Evolutionary conservation across 2,329 filamentous ascomycete species (phyloP).

Genomic region (Ascochyta koolunga): DNA sequence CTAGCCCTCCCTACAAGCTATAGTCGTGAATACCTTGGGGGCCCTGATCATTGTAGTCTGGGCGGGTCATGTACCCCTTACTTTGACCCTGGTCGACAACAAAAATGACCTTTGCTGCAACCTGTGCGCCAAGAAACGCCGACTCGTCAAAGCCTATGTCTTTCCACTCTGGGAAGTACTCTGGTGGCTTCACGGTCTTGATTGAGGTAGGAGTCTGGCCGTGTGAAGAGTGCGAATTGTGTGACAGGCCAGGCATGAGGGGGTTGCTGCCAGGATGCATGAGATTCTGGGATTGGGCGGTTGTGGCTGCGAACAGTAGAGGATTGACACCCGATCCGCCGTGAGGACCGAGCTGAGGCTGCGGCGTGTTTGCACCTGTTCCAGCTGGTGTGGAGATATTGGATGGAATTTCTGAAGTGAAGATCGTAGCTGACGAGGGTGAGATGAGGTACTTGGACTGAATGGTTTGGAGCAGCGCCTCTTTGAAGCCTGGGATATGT

Average conservation of each 20-base stretch:
- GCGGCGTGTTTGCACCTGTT: constrained; percentile 90
- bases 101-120: constrained; percentile 78
- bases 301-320: constrained; percentile 88
- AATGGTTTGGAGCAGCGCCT: constrained; percentile 82
- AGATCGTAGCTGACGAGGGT: constrained; percentile 91
- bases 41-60: constrained; percentile 71
- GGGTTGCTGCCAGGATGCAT: constrained; percentile 47
- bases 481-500: constrained; percentile 72
- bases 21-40: constrained; percentile 68
- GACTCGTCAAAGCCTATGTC: constrained; percentile 77
- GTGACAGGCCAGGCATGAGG: constrained; percentile 43
- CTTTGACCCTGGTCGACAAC: constrained; percentile 69
- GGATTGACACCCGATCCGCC: constrained; percentile 75
- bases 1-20: constrained; percentile 31
- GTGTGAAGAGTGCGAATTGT: constrained; percentile 66
- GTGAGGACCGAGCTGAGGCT: constrained; percentile 58
- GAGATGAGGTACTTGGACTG: constrained; percentile 86
- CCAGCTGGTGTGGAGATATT: constrained; percentile 89
- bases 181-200: constrained; percentile 76
- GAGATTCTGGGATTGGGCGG: constrained; percentile 64
- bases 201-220: constrained; percentile 83
- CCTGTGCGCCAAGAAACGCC: constrained; percentile 84
- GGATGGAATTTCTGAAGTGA: constrained; percentile 94
- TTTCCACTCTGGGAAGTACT: constrained; percentile 91
- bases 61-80: constrained; percentile 72